Base-by-base conservation (phyloP, 352 stramenopile species). In the Phytophthora ohioensis region DNA sequence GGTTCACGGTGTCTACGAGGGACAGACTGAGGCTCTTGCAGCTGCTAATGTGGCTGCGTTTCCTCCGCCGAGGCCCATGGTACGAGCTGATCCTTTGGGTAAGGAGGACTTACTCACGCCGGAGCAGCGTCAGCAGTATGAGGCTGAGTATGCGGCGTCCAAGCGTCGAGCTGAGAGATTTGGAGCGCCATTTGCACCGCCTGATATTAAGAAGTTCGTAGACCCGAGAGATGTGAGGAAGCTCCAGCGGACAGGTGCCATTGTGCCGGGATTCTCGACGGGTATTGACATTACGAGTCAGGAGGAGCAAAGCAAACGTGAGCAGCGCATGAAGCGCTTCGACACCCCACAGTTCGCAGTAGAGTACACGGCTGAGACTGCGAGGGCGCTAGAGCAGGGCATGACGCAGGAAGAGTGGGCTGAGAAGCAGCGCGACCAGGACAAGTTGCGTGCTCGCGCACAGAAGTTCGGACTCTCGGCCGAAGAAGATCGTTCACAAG, bases 281-380 rank as follows among this genome's bases (percentile, higher is more conserved):
- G 88, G 87, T 5, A 88, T 96, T 41, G 87, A 96, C 48, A 57
- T 96, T 2, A 82, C 73, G 45, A 91, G 78, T 63, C 63, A 81
- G 5, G 81, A 90, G 27, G 87, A 96, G 61, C 48, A 82, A 27
- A 69, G 57, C 43, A 93, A 94, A 71, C 83, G 88, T 3, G 79
- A 91, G 56, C 70, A 88, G 63, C 88, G 88, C 51, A 92, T 93
- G 82, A 83, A 92, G 65, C 82, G 88, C 8, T 96, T 96, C 64
- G 76, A 94, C 51, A 91, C 88, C 5, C 82, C 88, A 1, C 59
- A 89, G 52, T 95, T 93, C 69, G 82, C 84, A 2, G 62, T 93
- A 30, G 76, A 92, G 27, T 93, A 81, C 70, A 87, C 85, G 3
- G 80, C 83, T 27, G 87, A 92, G 55, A 79, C 78, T 4, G 82